A percentile compares a stretch with the other conserved stretches of the same genome.
These are phyloP conservation scores for Pythium rhizo-oryzae DNA, from an alignment of 352 stramenopile genomes.

Conservation along the genomic window DNA sequence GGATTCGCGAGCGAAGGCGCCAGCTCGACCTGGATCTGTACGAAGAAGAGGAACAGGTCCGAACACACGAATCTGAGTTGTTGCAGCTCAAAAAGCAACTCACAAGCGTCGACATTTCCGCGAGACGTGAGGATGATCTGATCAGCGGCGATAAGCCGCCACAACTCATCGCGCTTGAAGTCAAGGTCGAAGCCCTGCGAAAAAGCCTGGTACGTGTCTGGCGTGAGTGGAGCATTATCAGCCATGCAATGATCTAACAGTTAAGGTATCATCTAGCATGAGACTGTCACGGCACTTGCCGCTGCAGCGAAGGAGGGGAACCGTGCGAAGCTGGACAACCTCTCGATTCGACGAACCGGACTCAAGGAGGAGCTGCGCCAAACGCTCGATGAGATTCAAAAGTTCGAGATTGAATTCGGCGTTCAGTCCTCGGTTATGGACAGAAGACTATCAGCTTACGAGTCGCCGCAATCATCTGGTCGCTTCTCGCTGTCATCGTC, in stretches of 20 bases:
- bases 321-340: constrained; percentile 53
- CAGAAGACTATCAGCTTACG: constrained; percentile 24
- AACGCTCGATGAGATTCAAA: constrained; percentile 70
- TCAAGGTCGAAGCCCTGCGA: constrained; percentile 62
- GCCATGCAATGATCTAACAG: neutral
- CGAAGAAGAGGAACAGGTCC: constrained; percentile 57
- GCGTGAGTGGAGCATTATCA: neutral
- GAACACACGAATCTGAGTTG: constrained; percentile 64
- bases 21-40: constrained; percentile 66
- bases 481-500: constrained; percentile 17
- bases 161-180: constrained; percentile 80
- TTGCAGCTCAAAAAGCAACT: constrained; percentile 70
- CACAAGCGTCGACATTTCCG: constrained; percentile 57
- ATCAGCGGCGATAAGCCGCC: constrained; percentile 80
- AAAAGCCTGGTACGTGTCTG: constrained; percentile 60
- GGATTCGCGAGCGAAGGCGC: constrained; percentile 51
- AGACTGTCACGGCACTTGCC: constrained; percentile 62
- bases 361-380: constrained; percentile 74
- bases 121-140: constrained; percentile 75
- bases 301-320: constrained; percentile 58
- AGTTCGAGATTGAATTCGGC: constrained; percentile 67
- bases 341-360: constrained; percentile 62
- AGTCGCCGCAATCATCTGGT: constrained; percentile 21
- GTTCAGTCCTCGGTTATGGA: constrained; percentile 39
- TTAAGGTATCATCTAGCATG: constrained; percentile 29